Conservation (phyloP, 1,139 yeast genomes). For the Kluyveromyces sp. region DNA sequence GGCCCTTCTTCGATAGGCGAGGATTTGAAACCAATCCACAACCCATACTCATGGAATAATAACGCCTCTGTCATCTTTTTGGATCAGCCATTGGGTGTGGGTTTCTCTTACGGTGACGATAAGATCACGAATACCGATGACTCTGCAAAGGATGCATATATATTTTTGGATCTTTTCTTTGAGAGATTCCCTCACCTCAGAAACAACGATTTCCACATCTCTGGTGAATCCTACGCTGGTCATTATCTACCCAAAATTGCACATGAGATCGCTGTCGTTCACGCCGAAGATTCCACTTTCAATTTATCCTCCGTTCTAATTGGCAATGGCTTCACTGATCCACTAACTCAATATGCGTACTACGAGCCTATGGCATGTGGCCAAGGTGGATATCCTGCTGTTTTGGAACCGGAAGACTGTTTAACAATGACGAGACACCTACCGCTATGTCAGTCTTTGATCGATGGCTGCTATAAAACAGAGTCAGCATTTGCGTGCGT, state of each 20-base stretch:
- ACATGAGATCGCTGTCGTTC: slow-evolving; percentile 51
- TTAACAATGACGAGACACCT: slow-evolving; percentile 45
- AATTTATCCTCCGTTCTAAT: slow-evolving; percentile 65
- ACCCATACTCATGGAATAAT: slow-evolving; percentile 64
- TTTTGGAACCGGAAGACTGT: slow-evolving; percentile 57
- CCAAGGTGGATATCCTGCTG: slow-evolving; percentile 65
- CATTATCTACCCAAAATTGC: slow-evolving; percentile 81
- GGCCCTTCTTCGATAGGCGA: slow-evolving; percentile 55
- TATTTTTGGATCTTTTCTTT: slow-evolving; percentile 70
- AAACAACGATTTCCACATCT: slow-evolving; percentile 62
- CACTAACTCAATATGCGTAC: slow-evolving; percentile 58
- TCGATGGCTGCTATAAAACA: slow-evolving; percentile 46
- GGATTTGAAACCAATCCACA: slow-evolving; percentile 45
- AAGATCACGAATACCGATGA: slow-evolving; percentile 57
- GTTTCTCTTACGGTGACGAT: slow-evolving; percentile 61
- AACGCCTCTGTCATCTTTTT: slow-evolving; percentile 64
- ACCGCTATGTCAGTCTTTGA: slow-evolving; percentile 50
- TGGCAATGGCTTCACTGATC: slow-evolving; percentile 81
- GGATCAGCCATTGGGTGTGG: slow-evolving; percentile 73
- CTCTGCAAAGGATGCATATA: slow-evolving; percentile 75
- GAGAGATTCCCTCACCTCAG: slow-evolving; percentile 61
- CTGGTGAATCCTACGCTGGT: slow-evolving; percentile 88
- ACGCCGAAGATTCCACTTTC: slow-evolving; percentile 45
- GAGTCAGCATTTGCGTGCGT: slow-evolving; percentile 45
- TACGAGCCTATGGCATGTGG: slow-evolving; percentile 86